Percentiles rank a stretch among this genome's conserved stretches.
phyloP scores from a whole-genome alignment of 2,329 filamentous ascomycete species.

The Cladophialophora yegresii region DNA sequence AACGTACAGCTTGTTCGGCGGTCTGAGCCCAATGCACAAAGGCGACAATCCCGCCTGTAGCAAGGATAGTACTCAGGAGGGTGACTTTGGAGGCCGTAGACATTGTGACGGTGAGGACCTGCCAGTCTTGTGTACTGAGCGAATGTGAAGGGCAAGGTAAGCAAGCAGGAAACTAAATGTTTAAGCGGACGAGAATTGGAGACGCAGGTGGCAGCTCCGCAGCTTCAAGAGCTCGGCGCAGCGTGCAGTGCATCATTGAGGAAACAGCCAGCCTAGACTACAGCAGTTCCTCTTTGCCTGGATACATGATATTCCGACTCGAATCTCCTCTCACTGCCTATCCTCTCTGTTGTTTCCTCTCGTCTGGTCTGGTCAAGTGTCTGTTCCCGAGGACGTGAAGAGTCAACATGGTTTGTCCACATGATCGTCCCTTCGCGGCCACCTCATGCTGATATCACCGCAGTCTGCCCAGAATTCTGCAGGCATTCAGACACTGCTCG shows the following conservation, averaged over 20 bases:
- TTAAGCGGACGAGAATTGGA: constrained; percentile 17
- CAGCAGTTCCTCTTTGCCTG: not conserved
- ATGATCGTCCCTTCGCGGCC: not conserved
- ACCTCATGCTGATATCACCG: constrained; percentile 38
- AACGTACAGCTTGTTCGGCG: constrained; percentile 74
- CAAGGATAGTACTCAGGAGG: constrained; percentile 72
- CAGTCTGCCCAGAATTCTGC: constrained; percentile 98
- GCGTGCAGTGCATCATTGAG: constrained; percentile 8
- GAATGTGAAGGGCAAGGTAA: not conserved
- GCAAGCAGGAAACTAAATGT: constrained; percentile 15
- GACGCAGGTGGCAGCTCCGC: constrained; percentile 14
- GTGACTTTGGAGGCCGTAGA: constrained; percentile 88
- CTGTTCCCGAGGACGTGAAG: not conserved
- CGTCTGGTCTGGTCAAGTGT: not conserved
- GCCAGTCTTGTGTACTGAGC: not conserved
- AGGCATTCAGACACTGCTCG: constrained; percentile 97
- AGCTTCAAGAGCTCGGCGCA: constrained; percentile 27
- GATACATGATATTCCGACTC: not conserved
- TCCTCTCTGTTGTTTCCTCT: not conserved
- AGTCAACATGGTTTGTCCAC: constrained; percentile 36
- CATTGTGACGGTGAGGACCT: constrained; percentile 58
- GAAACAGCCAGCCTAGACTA: not conserved
- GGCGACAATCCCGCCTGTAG: constrained; percentile 73
- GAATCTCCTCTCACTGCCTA: not conserved
- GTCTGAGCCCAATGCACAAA: constrained; percentile 90